These are phyloP conservation scores for Colletotrichum lentis DNA, from an alignment of 2,329 filamentous ascomycete species.

Conservation along the genomic window DNA sequence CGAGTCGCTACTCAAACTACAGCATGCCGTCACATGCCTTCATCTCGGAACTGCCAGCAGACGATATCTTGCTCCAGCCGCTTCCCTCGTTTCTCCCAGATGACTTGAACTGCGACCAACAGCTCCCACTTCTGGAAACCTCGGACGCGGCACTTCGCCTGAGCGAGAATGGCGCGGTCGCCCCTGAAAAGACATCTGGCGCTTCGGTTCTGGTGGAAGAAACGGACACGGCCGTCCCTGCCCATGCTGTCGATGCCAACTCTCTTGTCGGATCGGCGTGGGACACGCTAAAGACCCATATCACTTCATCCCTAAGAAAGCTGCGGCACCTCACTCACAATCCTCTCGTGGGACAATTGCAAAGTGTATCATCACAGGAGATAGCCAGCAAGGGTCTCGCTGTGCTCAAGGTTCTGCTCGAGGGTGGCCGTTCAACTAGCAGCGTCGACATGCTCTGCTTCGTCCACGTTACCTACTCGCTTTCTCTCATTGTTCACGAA, in stretches of 20 bases:
- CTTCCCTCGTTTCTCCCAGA: slow-evolving; percentile 44
- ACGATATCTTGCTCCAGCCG: slow-evolving; percentile 48
- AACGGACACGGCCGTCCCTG: slow-evolving; percentile 29
- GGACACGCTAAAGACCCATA: slow-evolving; percentile 57
- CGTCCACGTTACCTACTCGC: slow-evolving; percentile 60
- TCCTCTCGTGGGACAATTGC: slow-evolving; percentile 53
- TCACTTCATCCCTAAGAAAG: slow-evolving; percentile 55
- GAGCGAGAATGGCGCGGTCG: slow-evolving; percentile 50
- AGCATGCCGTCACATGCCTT: slow-evolving; percentile 42
- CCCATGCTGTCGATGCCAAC: slow-evolving; percentile 46
- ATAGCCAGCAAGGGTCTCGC: slow-evolving; percentile 55
- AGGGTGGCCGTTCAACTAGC: slow-evolving; percentile 49
- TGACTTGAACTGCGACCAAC: slow-evolving; percentile 46
- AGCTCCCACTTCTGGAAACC: slow-evolving; percentile 49
- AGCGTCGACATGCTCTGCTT: slow-evolving; percentile 60
- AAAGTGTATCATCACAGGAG: slow-evolving; percentile 48
- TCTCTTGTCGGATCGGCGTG: slow-evolving; percentile 55
- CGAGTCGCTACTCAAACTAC: slow-evolving; percentile 40
- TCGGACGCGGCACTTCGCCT: slow-evolving; percentile 47
- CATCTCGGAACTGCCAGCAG: slow-evolving; percentile 55
- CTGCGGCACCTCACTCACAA: slow-evolving; percentile 53
- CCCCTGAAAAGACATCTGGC: slow-evolving; percentile 44
- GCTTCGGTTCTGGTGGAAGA: not conserved
- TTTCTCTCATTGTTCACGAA: slow-evolving; percentile 58
- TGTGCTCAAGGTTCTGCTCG: slow-evolving; percentile 52